Evolutionary conservation across 257 asterid genomes (phyloP), one percentile per base, ranked within the genome.

Genomic region (Solanum corneliomulleri): DNA sequence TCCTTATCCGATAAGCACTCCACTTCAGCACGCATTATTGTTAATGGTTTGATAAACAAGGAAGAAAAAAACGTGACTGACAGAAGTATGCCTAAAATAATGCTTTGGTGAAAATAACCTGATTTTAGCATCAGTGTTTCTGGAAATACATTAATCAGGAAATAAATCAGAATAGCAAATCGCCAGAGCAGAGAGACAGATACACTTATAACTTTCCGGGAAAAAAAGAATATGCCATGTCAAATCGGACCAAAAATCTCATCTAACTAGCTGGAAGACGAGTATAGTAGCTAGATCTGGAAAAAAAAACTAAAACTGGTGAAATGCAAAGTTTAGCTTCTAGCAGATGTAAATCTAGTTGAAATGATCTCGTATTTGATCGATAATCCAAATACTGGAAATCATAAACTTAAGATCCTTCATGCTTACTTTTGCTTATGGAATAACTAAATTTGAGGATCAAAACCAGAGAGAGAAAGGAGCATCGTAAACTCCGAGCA

Each of bases 1-100:
- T 86, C 87, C 83, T 86, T 71, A 62, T 90, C 91, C 85, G 12
- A 86, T 88, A 86, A 20, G 75, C 45, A 41, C 35, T 27, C 83
- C 45, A 85, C 71, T 45, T 75, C 52, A 70, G 41, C 87, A 69
- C 16, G 35, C 35, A 18, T 47, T 45, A 29, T 5, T 37, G 39
- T 37, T 29, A 56, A 7, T 56, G 66, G 25, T 56, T 56, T 56
- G 14, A 44, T 13, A 29, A 47, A 47, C 29, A 47, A 47, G 44
- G 69, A 81, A 11, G 60, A 11, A 21, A 52, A 76, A 81, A 81
- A 31, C 85, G 70, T 49, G 70, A 81, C 29, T 11, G 69, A 9
- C 42, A 27, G 66, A 77, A 82, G 13, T 52, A 33, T n/a, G 33
- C 33, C 44, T 25, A 83, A 27, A 88, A 49, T 74, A 13, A 25